These are phyloP conservation scores for Neoboletus subvelutipes DNA, from an alignment of 768 basidiomycete species.

Conservation along the genomic window DNA sequence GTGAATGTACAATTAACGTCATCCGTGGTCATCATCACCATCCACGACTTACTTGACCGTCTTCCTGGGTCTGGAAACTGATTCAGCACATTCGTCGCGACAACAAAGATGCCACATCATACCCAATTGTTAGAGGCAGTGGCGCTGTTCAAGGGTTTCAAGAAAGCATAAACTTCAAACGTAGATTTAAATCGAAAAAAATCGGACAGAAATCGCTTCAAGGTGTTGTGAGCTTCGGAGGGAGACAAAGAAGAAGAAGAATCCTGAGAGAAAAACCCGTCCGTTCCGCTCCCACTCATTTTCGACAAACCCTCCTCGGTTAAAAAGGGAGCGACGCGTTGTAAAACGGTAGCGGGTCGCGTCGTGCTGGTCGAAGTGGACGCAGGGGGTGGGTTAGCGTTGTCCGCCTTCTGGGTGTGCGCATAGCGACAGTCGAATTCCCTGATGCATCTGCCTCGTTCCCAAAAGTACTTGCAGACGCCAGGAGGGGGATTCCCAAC, in stretches of 20 bases:
- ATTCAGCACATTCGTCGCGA: neutral
- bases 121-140: constrained; percentile 47
- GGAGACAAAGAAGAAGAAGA: constrained; percentile 38
- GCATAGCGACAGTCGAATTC: constrained; percentile 46
- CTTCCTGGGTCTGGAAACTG: constrained; percentile 41
- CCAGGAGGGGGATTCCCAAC: constrained; percentile 29
- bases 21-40: neutral
- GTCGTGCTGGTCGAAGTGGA: constrained; percentile 2
- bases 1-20: neutral
- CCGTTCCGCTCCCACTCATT: constrained; percentile 42
- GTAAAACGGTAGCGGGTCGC: constrained; percentile 19
- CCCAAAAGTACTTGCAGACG: constrained; percentile 49
- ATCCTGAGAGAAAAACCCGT: constrained; percentile 41
- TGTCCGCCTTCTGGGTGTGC: constrained; percentile 32
- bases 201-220: constrained; percentile 46
- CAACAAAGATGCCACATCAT: constrained; percentile 6
- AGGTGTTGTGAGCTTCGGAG: constrained; percentile 43
- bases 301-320: constrained; percentile 46
- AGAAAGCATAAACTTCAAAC: constrained; percentile 47
- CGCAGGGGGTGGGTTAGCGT: constrained; percentile 5
- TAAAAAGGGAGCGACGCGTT: constrained; percentile 43
- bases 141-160: constrained; percentile 37
- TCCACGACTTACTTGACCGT: constrained; percentile 45
- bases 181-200: constrained; percentile 42
- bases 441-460: constrained; percentile 43